Percentiles rank a stretch among this genome's conserved stretches.
phyloP scores from a whole-genome alignment of 805 yeast species.

The Diddensiella caesifluorescens region DNA sequence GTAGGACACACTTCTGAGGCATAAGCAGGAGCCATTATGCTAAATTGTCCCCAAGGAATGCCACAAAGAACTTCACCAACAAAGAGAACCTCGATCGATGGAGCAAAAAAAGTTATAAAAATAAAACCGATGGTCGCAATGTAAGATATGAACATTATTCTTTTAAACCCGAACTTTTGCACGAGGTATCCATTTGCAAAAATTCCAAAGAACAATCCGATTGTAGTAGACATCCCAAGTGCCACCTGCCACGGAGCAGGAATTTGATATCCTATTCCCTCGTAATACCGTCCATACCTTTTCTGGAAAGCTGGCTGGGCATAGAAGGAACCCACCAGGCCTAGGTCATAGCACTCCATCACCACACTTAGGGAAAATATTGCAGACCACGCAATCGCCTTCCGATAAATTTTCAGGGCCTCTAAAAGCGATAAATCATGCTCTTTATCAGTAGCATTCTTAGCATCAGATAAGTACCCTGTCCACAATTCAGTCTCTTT shows the following conservation, averaged over 20 bases:
- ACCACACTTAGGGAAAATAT: slow-evolving; percentile 40
- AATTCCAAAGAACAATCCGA: slow-evolving; percentile 43
- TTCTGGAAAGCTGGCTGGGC: slow-evolving; percentile 41
- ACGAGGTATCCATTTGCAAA: slow-evolving; percentile 40
- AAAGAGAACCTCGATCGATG: slow-evolving; percentile 32
- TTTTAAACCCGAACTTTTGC: slow-evolving; percentile 43
- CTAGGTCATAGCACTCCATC: slow-evolving; percentile 49
- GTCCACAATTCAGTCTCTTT: neutral
- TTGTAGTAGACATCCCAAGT: slow-evolving; percentile 13
- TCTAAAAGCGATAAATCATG: slow-evolving; percentile 23
- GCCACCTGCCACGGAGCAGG: slow-evolving; percentile 12
- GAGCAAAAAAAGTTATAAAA: slow-evolving; percentile 37
- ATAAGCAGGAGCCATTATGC: slow-evolving; percentile 45
- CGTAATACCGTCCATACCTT: slow-evolving; percentile 35
- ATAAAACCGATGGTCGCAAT: slow-evolving; percentile 15
- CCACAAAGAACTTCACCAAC: slow-evolving; percentile 36
- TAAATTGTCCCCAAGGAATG: slow-evolving; percentile 51
- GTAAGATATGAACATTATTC: slow-evolving; percentile 35
- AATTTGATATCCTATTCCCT: neutral
- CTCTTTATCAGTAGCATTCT: slow-evolving; percentile 21
- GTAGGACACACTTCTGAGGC: slow-evolving; percentile 53
- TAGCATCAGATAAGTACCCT: slow-evolving; percentile 9
- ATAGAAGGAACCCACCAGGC: slow-evolving; percentile 39
- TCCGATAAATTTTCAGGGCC: slow-evolving; percentile 35
- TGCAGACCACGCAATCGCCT: slow-evolving; percentile 44